phyloP scores from a whole-genome alignment of 305 asterid genomes.

The Withania somnifera region DNA sequence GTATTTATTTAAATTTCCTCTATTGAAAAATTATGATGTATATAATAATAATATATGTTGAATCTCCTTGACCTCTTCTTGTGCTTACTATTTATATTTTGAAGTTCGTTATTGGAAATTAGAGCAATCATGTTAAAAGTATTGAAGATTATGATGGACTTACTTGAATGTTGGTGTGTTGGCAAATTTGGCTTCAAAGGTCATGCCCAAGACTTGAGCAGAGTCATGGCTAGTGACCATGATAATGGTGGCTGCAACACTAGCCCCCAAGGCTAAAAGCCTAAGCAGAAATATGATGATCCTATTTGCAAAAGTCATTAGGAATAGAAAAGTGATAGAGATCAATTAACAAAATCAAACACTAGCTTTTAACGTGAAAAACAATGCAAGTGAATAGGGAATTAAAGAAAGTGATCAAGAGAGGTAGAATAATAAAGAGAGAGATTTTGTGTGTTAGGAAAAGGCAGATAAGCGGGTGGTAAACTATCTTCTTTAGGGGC shows the following conservation, averaged over 20 bases:
- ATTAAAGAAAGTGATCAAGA: constrained; percentile 4
- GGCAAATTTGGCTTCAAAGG: constrained; percentile 58
- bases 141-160: neutral
- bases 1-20: no score
- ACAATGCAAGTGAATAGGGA: neutral
- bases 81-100: neutral
- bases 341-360: neutral
- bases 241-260: constrained; percentile 33
- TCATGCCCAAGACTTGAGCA: constrained; percentile 41
- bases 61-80: neutral
- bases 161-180: constrained; percentile 70
- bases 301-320: constrained; percentile 40
- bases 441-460: constrained; percentile 27
- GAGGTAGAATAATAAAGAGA: constrained; percentile 1
- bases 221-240: constrained; percentile 67
- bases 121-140: neutral
- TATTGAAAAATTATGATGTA: no score
- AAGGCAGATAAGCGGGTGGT: constrained; percentile 48
- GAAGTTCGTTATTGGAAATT: neutral
- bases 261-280: constrained; percentile 69
- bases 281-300: constrained; percentile 46
- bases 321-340: neutral
- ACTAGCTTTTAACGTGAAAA: neutral
- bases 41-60: neutral
- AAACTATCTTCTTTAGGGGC: constrained; percentile 21